Evolutionary conservation across 345 rosid genomes (phyloP).

Genomic region (Corchorus olitorius): DNA sequence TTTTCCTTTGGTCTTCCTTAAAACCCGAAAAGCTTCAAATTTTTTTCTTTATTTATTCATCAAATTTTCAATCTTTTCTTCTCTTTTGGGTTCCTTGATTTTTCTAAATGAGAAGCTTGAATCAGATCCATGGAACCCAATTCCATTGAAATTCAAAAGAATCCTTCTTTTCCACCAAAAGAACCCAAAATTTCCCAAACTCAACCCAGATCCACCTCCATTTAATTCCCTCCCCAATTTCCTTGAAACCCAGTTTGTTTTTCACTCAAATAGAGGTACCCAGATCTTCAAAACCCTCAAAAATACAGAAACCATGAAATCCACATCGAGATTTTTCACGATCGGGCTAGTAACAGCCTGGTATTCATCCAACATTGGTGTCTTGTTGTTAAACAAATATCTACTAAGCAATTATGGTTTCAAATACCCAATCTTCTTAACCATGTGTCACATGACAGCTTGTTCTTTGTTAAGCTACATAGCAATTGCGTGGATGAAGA

Average conservation of each 20-base stretch:
- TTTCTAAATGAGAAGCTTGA: background rate
- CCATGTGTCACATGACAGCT: slow-evolving; percentile 99
- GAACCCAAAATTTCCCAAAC: background rate
- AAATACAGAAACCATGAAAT: slow-evolving; percentile 39
- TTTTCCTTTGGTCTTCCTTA: slow-evolving; percentile 3
- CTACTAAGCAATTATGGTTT: slow-evolving; percentile 91
- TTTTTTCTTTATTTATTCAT: background rate
- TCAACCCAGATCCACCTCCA: slow-evolving; percentile 20
- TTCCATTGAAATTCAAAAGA: slow-evolving; percentile 9
- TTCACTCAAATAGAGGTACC: background rate
- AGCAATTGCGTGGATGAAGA: slow-evolving; percentile 93
- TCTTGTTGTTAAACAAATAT: slow-evolving; percentile 87
- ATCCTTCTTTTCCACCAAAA: background rate
- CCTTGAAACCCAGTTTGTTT: background rate
- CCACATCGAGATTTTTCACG: slow-evolving; percentile 63
- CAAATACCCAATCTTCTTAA: slow-evolving; percentile 97
- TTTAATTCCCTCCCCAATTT: slow-evolving; percentile 6
- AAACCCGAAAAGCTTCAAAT: background rate
- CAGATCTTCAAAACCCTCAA: background rate
- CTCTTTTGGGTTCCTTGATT: background rate
- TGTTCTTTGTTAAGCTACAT: slow-evolving; percentile 89
- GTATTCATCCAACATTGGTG: slow-evolving; percentile 98
- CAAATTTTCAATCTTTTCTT: background rate
- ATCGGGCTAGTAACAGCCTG: slow-evolving; percentile 81
- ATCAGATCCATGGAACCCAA: slow-evolving; percentile 29